Evolutionary conservation across 495 filamentous ascomycete genomes (phyloP), one percentile per base, ranked within the genome.

Genomic region (Aspergillus olivimuriae): DNA sequence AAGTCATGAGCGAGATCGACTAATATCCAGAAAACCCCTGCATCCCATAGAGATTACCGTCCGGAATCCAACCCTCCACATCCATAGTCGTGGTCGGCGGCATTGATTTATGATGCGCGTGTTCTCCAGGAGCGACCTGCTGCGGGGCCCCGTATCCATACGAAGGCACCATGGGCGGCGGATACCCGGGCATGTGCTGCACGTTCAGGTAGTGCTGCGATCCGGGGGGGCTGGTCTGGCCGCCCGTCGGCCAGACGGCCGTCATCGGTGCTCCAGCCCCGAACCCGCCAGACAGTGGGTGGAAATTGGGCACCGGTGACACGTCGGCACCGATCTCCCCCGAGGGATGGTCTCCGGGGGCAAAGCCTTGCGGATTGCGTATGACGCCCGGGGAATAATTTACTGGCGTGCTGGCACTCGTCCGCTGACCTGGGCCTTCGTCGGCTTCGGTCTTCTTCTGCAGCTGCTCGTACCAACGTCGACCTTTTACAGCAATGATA

Each of bases 401-500:
- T 12, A 41, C n/a, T 6, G 43, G 19, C 4, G 47, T 7, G 24
- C 39, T 34, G 3, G 21, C 23, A n/a, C 4, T 39, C 16, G 39
- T 24, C 15, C 17, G 39, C 10, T 37, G 26, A 18, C 15, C 26
- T 14, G 34, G n/a, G 22, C 35, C 35, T 14, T 26, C 38, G 22
- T 52, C 36, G 15, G 21, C 43, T 15, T 55, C 43, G 20, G 32
- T 39, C 6, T 45, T 52, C 28, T 54, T 51, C 37, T 68, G 55
- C 17, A 70, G 39, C n/a, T 56, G 56, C 1, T 63, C 57, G 15
- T 61, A 61, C 66, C 66, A 70, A 35, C 62, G 53, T 21, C 63
- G 55, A 8, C 58, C 58, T 41, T 60, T 65, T 20, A 63, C 55
- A 3, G 51, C 66, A 12, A 70, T 46, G 11, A 68, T 54, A 28